Percentiles rank a stretch among this genome's conserved stretches.
Conservation (phyloP, 352 stramenopile species). For the Phytophthora quininea region DNA sequence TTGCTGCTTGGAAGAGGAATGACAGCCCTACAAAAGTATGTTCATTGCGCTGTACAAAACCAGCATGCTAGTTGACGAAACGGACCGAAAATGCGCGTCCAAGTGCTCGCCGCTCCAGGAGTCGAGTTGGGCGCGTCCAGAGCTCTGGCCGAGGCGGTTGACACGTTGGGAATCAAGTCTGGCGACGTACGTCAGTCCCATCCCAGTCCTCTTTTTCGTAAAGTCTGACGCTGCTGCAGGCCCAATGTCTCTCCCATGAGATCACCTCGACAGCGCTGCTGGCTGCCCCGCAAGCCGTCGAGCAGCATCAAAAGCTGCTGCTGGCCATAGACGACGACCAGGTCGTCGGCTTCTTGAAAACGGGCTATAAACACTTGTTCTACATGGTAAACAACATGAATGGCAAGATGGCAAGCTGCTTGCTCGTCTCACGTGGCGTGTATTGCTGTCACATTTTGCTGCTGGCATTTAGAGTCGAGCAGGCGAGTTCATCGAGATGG, state of each 20-base stretch:
- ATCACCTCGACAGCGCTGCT: slow-evolving; percentile 69
- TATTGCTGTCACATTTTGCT: slow-evolving; percentile 4
- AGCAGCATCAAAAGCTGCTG: slow-evolving; percentile 52
- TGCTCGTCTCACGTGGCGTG: background rate
- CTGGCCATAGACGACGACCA: slow-evolving; percentile 33
- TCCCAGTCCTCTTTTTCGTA: slow-evolving; percentile 1
- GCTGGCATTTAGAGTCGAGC: slow-evolving; percentile 41
- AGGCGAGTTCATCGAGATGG: slow-evolving; percentile 75
- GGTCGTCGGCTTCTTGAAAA: slow-evolving; percentile 69
- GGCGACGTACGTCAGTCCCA: slow-evolving; percentile 38
- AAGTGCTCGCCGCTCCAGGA: slow-evolving; percentile 35
- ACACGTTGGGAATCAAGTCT: slow-evolving; percentile 53
- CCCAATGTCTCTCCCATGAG: slow-evolving; percentile 56
- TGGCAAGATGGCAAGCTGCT: background rate
- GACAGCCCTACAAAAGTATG: slow-evolving; percentile 13
- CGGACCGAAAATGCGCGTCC: slow-evolving; percentile 20
- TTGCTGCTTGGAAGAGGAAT: background rate
- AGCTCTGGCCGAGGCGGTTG: slow-evolving; percentile 33
- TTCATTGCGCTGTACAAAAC: no score
- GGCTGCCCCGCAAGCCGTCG: slow-evolving; percentile 13
- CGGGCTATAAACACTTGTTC: slow-evolving; percentile 73
- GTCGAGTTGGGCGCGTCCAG: slow-evolving; percentile 22
- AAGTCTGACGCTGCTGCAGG: slow-evolving; percentile 32
- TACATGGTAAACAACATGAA: slow-evolving; percentile 55
- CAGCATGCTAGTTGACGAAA: background rate